These are phyloP conservation scores for Glycyrrhiza uralensis DNA, from an alignment of 306 rosid species.

Conservation along the genomic window DNA sequence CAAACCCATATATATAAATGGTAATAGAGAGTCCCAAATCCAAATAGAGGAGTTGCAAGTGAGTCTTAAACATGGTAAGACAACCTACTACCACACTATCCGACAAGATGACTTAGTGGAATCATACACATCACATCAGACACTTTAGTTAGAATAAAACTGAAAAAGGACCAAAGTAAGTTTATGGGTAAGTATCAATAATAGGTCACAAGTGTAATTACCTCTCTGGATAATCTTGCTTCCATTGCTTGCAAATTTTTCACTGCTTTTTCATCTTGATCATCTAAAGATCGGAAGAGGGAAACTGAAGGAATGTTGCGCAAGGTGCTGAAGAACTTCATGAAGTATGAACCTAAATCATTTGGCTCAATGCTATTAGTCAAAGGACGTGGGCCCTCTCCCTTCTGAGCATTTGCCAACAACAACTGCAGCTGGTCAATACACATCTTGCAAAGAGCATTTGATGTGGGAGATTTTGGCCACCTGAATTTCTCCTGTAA, in stretches of 20 bases:
- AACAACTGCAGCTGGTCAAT: slow-evolving; percentile 85
- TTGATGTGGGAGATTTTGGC: slow-evolving; percentile 87
- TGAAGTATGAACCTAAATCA: slow-evolving; percentile 84
- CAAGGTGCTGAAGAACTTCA: slow-evolving; percentile 80
- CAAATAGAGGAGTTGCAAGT: background rate
- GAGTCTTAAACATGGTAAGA: background rate
- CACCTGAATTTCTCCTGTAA: slow-evolving; percentile 82
- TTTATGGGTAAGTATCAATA: background rate
- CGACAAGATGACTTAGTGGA: background rate
- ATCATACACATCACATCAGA: background rate
- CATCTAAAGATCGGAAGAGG: slow-evolving; percentile 65
- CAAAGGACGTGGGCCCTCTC: slow-evolving; percentile 51
- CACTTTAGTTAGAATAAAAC: background rate
- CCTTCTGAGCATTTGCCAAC: slow-evolving; percentile 80
- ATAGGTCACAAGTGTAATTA: slow-evolving; percentile 12
- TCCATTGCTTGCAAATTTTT: slow-evolving; percentile 70
- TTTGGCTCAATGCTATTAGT: slow-evolving; percentile 52
- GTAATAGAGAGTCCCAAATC: background rate
- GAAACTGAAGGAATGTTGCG: slow-evolving; percentile 88
- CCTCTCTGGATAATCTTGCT: slow-evolving; percentile 64
- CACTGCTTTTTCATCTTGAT: slow-evolving; percentile 61
- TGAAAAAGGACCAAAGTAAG: background rate
- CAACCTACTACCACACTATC: background rate
- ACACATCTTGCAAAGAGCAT: slow-evolving; percentile 82
- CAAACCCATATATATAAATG: background rate